Percentiles rank a stretch among this genome's conserved stretches.
Evolutionary conservation across 2,329 filamentous ascomycete genomes (phyloP).

Genomic region (Scytalidium lignicola): DNA sequence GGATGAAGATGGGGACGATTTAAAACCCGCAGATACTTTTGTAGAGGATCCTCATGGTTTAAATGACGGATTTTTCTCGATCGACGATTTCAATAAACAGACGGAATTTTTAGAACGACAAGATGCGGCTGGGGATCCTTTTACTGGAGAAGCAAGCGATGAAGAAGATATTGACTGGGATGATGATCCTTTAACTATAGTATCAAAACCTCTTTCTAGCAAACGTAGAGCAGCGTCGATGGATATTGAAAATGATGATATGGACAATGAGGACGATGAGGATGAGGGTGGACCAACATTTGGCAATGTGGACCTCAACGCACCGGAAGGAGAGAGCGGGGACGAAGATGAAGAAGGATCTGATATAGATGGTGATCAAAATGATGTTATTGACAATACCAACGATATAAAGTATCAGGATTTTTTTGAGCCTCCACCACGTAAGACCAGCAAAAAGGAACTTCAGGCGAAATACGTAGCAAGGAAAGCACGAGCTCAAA

Average conservation of each 20-base stretch:
- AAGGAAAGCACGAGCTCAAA: conserved; percentile 35
- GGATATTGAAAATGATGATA: conserved; percentile 31
- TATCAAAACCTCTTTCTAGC: conserved; percentile 21
- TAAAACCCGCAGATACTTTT: conserved; percentile 49
- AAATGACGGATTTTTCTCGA: conserved; percentile 97
- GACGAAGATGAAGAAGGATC: conserved; percentile 54
- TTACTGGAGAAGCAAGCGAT: conserved; percentile 70
- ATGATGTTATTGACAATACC: conserved; percentile 59
- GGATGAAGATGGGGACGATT: conserved; percentile 44
- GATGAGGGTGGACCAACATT: conserved; percentile 81
- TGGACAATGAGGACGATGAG: conserved; percentile 55
- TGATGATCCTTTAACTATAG: conserved; percentile 60
- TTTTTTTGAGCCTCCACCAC: conserved; percentile 83
- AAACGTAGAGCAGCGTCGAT: conserved; percentile 26
- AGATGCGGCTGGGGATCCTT: conserved; percentile 70
- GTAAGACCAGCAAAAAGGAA: conserved; percentile 56
- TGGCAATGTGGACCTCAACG: conserved; percentile 70
- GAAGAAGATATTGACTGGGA: conserved; percentile 89
- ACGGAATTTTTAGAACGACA: conserved; percentile 85
- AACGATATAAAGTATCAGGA: conserved; percentile 89
- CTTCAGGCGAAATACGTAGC: conserved; percentile 34
- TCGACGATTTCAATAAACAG: conserved; percentile 95
- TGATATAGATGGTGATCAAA: conserved; percentile 50
- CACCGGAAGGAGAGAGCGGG: conserved; percentile 62
- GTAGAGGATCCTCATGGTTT: conserved; percentile 74